Base-by-base conservation (phyloP, 257 asterid species). In the Salvia rosmarinus region DNA sequence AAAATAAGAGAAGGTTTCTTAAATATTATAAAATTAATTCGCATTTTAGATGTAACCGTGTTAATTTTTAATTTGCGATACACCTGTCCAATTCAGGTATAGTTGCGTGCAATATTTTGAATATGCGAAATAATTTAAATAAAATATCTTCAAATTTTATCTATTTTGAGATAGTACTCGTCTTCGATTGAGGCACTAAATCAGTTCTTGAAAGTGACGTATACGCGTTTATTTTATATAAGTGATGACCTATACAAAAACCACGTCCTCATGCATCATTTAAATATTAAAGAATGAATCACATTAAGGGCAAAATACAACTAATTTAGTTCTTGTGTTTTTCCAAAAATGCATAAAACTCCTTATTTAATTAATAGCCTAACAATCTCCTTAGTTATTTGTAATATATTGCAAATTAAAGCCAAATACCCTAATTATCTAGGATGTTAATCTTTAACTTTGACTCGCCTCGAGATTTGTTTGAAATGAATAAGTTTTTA, bases 81-180 rank as follows among this genome's bases (percentile, higher is more conserved):
- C 40, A 71, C 70, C n/a, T 71, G 76, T 71, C 35, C 76, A 13
- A 47, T n/a, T 47, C 62, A 51, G 30, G 3, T 32, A 34, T 17
- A 17, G 62, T 71, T 71, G 62, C 76, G 70, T 71, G 62, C 51
- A 9, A 47, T 6, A 47, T 58, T 20, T 17, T 19, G 60, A 49
- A 23, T 51, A 46, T n/a, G n/a, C 62, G 12, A 32, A 32, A 3
- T 25, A 23, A 23, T 70, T 44, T 70, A 52, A 9, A 25, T 57
- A 59, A 9, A 17, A n/a, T 52, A 20, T 6, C 4, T 14, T 52
- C 23, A 43, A 44, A 2, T 58, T 58, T 17, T 21, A 2, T 0
- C n/a, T 3, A 30, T 3, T 58, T 58, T 58, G 10, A 14, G 19
- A 52, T 52, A n/a, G n/a, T n/a, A 11, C 6, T 32, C 6, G 20